These are phyloP conservation scores for Mallotus japonicus DNA, from an alignment of 441 rosid species.

Conservation along the genomic window DNA sequence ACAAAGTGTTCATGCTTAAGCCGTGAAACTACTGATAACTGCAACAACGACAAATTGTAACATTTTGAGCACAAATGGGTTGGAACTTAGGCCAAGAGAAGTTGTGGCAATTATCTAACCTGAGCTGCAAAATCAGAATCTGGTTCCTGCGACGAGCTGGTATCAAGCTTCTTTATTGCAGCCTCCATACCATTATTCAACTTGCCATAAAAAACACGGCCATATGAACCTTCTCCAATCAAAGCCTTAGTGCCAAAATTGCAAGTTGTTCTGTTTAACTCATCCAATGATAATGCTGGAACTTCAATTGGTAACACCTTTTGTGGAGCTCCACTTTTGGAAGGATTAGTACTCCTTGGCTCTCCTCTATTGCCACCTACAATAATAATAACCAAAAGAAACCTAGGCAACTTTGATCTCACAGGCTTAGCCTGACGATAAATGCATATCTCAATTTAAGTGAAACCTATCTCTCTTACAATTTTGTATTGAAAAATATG, in stretches of 20 bases:
- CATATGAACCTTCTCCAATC: slow-evolving; percentile 94
- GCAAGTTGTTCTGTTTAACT: slow-evolving; percentile 54
- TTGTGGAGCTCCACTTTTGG: slow-evolving; percentile 68
- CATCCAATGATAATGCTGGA: slow-evolving; percentile 62
- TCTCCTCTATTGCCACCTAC: slow-evolving; percentile 66
- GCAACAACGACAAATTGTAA: slow-evolving; percentile 15
- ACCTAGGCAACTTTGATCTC: neutral
- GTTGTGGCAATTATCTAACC: slow-evolving; percentile 28
- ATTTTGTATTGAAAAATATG: too few relatives aligned
- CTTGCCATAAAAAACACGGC: slow-evolving; percentile 72
- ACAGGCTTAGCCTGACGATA: too few relatives aligned
- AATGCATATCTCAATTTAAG: too few relatives aligned
- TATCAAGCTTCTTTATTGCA: slow-evolving; percentile 87
- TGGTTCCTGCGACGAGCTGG: slow-evolving; percentile 66
- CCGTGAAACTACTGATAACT: slow-evolving; percentile 79
- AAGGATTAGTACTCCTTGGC: slow-evolving; percentile 47
- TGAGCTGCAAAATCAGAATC: slow-evolving; percentile 82
- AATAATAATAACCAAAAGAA: neutral
- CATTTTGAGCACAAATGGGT: neutral
- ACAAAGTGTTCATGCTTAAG: slow-evolving; percentile 79
- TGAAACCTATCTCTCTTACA: too few relatives aligned
- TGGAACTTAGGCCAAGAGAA: neutral
- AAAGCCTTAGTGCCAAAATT: slow-evolving; percentile 78
- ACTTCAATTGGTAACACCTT: slow-evolving; percentile 77
- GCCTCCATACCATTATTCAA: slow-evolving; percentile 45